Base-by-base conservation (phyloP, 106 monocot genomes). In the Dendrobium huoshanense region DNA sequence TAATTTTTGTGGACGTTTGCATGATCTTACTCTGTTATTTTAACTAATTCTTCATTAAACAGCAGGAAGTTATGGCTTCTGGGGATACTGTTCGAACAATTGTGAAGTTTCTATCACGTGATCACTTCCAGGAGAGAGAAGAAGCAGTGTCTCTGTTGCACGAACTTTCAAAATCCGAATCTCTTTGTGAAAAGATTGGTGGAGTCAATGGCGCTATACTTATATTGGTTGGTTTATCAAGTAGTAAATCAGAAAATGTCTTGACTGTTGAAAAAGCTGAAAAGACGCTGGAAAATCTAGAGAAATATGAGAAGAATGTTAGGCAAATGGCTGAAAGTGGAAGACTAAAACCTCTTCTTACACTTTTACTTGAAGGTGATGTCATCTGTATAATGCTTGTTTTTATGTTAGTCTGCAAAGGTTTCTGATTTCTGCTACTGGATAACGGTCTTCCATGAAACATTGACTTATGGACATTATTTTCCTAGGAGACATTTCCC, bases 271-370 rank as follows among this genome's bases (percentile, higher is more conserved):
- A 92, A 78, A 91, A 55, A 87, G 94, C 94, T 80, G 92, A 91
- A 77, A 87, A 87, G 79, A 95, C 88, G 55, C 75, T 98, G 55
- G 87, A 89, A 59, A 98, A 94, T 84, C 45, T 98, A 79, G 97
- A 91, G 82, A 92, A 67, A 43, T 91, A 78, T 77, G 97, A 94
- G 75, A 84, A 82, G 65, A 95, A 95, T 87, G 97, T 98, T 25
- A 87, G 82, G 80, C 89, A 91, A 82, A 98, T 98, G 97, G 97
- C 97, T 81, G 92, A 95, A 86, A 92, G 84, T 87, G 97, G 97
- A 11, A 86, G 94, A 82, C 79, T 98, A 49, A 86, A 85, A 45
- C 97, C 97, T 77, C 95, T 98, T 83, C 87, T 94, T 72, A 89
- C 72, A 22, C 87, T 94, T 55, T 80, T 92, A 45, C 88, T 92